phyloP scores from a whole-genome alignment of 2,329 filamentous ascomycete species.

The Mycosphaerella sp. region DNA sequence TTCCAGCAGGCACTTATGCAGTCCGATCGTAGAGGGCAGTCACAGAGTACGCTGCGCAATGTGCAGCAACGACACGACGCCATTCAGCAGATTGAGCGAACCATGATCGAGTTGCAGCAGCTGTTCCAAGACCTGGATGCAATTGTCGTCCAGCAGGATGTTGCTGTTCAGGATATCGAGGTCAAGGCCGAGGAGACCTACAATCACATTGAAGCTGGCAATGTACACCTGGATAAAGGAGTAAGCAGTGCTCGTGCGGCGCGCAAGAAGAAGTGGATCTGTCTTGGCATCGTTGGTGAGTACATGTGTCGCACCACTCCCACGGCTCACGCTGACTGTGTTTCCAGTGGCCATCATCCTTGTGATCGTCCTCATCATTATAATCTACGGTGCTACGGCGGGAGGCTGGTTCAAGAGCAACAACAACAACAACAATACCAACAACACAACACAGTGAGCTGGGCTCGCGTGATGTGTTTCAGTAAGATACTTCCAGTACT shows the following conservation, averaged over 20 bases:
- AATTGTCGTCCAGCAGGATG: conserved; percentile 80
- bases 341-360: conserved; percentile 29
- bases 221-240: conserved; percentile 73
- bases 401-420: conserved; percentile 24
- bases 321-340: conserved; percentile 1
- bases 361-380: conserved; percentile 36
- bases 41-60: conserved; percentile 68
- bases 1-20: conserved; percentile 83
- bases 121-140: conserved; percentile 87
- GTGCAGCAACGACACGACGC: conserved; percentile 78
- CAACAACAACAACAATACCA: conserved; percentile 16
- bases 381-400: conserved; percentile 30
- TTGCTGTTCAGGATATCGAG: conserved; percentile 72
- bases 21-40: conserved; percentile 73
- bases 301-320: conserved; percentile 32
- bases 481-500: background rate
- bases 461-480: conserved; percentile 1
- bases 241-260: conserved; percentile 73
- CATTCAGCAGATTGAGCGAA: conserved; percentile 84
- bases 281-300: conserved; percentile 65
- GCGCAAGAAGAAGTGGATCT: conserved; percentile 95
- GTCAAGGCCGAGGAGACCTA: conserved; percentile 79
- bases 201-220: conserved; percentile 77
- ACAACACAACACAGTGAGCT: conserved; percentile 6
- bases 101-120: conserved; percentile 80